Base-by-base conservation (phyloP, 345 rosid species). In the Xanthoceras sorbifolium region DNA sequence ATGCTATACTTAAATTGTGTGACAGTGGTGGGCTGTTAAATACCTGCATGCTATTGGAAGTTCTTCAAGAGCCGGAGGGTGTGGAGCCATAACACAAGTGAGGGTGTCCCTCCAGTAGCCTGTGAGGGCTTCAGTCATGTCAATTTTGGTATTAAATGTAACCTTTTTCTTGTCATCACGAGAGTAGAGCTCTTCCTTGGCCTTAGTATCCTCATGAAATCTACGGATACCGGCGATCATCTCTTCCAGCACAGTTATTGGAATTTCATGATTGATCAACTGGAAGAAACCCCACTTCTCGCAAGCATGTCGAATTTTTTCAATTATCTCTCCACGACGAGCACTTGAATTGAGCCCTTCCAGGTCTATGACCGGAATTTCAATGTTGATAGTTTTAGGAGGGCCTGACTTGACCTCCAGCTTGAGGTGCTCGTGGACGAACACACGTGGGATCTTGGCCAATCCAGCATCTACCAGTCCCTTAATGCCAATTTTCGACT, bases 231-330 rank as follows among this genome's bases (percentile, higher is more conserved):
- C 87, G 28, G 85, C 52, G 7, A 83, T 26, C 28, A 85, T 62
- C 32, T 79, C 84, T 10, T 80, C 81, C 77, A 88, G 75, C 61
- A 83, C 63, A 4, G 34, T 76, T 3, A n/a, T n/a, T 1, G 86
- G 86, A 73, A 90, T 84, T 40, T 85, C 85, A 23, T 90, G 90
- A 25, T 86, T 86, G 25, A 86, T 77, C 48, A 86, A 67, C 65
- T 84, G 91, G 57, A 90, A 86, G 69, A 90, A 77, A 9, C 90
- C 90, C 88, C 87, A 88, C 0, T 69, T 63, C 82, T 82, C 85
- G 0, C 84, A 80, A 3, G 87, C 86, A 1, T 66, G 65, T 62
- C 83, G 60, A 42, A 88, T 73, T 63, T 71, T 69, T 40, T 82
- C 63, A 11, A 85, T 79, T 1, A 81, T 67, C 61, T 63, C 61